Evolutionary conservation across 2,329 filamentous ascomycete species (phyloP), one percentile per base, ranked within the genome.

Genomic region (Rasamsonia emersonii): DNA sequence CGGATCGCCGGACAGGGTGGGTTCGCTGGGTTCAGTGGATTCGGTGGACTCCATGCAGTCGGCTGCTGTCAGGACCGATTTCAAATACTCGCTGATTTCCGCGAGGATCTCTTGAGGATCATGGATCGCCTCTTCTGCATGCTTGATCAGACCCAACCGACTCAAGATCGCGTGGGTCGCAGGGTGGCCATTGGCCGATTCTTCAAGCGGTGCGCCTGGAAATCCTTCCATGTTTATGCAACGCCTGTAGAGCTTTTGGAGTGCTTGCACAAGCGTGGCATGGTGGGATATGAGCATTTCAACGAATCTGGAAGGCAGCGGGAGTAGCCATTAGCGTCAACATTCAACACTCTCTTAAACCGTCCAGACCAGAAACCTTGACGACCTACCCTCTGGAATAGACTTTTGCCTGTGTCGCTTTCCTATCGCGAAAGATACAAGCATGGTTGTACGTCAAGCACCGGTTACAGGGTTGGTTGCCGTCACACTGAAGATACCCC

Each of bases 211-310:
- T 18, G 62, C 60, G 16, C 59, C 60, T 2, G 60, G 60, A 30
- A 64, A 63, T 10, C 56, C 56, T 42, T 64, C 58, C 18, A 62
- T 61, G 39, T 53, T 56, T 26, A 61, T 37, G 37, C 58, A 64
- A 39, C 56, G 50, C 27, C 54, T 60, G 44, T 64, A 62, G 19
- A 63, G 42, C 35, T 56, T 52, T 39, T 62, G 59, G 4, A 64
- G 43, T 1, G 58, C 60, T 40, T 61, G 61, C 24, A 64, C 56
- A 4, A 61, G 58, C 6, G 62, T 40, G 4, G 57, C 59, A 35
- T 62, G 59, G 18, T 63, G 58, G 4, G 59, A 62, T 38, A 63
- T 58, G 18, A 64, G 53, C 57, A 64, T 62, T 36, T 64, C 59
- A 21, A 64, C 60, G 25, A 62, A 64, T 28, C 60, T 64, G 29